These are phyloP conservation scores for Starmera caribaea DNA, from an alignment of 805 yeast species.

Conservation along the genomic window DNA sequence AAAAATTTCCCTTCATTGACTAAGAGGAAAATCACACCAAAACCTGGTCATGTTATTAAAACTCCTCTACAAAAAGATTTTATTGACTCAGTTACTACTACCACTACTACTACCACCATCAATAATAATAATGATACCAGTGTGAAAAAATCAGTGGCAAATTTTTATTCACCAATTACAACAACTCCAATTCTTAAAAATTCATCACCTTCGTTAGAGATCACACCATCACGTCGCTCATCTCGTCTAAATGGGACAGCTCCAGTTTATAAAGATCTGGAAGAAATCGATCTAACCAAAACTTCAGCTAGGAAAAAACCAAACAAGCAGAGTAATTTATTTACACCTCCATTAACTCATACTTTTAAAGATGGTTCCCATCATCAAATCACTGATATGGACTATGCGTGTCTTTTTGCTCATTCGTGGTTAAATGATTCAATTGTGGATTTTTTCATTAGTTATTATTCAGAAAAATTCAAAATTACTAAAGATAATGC, in stretches of 20 bases:
- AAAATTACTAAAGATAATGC: constrained; percentile 19
- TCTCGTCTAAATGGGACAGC: neutral
- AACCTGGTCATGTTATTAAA: too few relatives aligned
- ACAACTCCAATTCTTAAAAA: neutral
- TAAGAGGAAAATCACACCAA: too few relatives aligned
- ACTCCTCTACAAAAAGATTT: too few relatives aligned
- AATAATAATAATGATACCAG: neutral
- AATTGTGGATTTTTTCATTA: constrained; percentile 75
- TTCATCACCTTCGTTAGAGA: neutral
- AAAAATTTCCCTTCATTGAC: too few relatives aligned
- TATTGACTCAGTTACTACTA: too few relatives aligned
- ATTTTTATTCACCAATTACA: neutral
- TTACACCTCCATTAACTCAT: constrained; percentile 36
- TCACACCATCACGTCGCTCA: neutral
- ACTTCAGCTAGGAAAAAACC: constrained; percentile 3
- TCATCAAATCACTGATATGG: constrained; percentile 54
- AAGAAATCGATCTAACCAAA: neutral
- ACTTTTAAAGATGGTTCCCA: constrained; percentile 43
- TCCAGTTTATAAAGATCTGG: neutral
- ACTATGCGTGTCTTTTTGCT: constrained; percentile 69
- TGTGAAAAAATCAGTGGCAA: neutral
- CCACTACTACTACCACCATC: too few relatives aligned
- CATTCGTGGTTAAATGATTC: constrained; percentile 88
- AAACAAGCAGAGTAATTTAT: constrained; percentile 7
- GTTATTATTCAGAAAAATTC: constrained; percentile 38